Conservation (phyloP, 179 eudicot genomes). For the Nepenthes alata region DNA sequence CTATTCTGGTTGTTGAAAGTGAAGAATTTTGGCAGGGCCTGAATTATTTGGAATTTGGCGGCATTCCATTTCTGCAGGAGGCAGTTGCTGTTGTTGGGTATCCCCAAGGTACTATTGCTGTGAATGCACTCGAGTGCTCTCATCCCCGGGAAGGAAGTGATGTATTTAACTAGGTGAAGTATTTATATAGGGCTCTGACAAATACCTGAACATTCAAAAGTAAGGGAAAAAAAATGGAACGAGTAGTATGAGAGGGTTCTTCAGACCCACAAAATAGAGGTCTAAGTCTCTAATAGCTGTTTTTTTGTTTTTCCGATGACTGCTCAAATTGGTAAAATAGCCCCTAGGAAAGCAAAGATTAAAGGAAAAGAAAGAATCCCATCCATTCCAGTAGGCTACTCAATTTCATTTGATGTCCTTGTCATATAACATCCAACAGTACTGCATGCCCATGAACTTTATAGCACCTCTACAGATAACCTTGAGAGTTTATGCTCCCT, state of each 20-base stretch:
- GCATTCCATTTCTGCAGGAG: slow-evolving; percentile 79
- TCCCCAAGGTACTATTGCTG: slow-evolving; percentile 63
- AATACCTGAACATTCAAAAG: too few relatives aligned
- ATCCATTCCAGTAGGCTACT: neutral
- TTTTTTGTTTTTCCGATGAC: neutral
- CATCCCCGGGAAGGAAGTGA: too few relatives aligned
- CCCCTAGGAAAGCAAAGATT: neutral
- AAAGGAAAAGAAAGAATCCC: neutral
- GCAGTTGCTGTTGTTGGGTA: slow-evolving; percentile 98
- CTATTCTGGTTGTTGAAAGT: slow-evolving; percentile 66
- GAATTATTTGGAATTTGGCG: slow-evolving; percentile 73
- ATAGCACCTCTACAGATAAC: neutral
- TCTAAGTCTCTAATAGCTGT: too few relatives aligned
- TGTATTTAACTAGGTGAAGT: too few relatives aligned
- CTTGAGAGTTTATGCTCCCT: neutral
- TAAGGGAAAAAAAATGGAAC: too few relatives aligned
- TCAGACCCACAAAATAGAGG: too few relatives aligned
- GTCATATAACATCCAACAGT: neutral
- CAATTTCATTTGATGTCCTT: too few relatives aligned
- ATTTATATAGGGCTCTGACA: too few relatives aligned
- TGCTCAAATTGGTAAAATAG: neutral
- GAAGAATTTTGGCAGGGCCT: slow-evolving; percentile 95
- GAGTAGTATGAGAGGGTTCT: too few relatives aligned
- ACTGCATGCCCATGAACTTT: neutral
- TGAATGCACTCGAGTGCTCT: too few relatives aligned